Evolutionary conservation across 2,329 filamentous ascomycete genomes (phyloP).

Genomic region (Xylaria sp.): DNA sequence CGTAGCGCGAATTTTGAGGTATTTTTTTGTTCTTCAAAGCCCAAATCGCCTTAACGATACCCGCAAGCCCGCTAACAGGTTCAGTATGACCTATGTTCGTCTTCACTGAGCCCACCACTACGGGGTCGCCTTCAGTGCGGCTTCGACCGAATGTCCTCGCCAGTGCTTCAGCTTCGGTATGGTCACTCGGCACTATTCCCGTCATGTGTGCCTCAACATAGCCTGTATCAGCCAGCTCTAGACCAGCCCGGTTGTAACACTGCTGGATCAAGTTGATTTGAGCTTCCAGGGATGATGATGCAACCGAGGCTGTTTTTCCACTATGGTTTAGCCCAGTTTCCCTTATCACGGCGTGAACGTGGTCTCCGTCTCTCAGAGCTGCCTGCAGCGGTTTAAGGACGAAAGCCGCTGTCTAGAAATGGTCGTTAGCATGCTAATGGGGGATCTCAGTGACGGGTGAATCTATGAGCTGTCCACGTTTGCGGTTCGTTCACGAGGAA

Average conservation of each 20-base stretch:
- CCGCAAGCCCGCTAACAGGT: conserved; percentile 43
- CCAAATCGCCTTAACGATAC: conserved; percentile 46
- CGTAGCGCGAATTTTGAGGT: conserved; percentile 41
- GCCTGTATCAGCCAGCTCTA: conserved; percentile 36
- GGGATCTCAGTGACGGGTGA: neutral
- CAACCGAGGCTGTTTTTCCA: conserved; percentile 57
- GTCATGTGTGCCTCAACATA: conserved; percentile 48
- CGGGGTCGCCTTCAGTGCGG: neutral
- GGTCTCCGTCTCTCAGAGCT: conserved; percentile 44
- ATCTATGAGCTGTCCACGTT: neutral
- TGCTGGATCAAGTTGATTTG: conserved; percentile 51
- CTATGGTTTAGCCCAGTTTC: conserved; percentile 55
- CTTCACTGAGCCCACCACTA: conserved; percentile 45
- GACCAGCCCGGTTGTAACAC: conserved; percentile 50
- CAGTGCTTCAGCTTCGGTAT: conserved; percentile 41
- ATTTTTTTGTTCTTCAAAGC: conserved; percentile 44
- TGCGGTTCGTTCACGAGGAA: neutral
- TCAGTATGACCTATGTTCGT: conserved; percentile 50
- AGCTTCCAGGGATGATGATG: conserved; percentile 54
- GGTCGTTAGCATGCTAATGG: neutral
- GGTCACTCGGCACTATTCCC: conserved; percentile 44
- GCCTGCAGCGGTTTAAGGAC: conserved; percentile 24
- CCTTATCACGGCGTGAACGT: conserved; percentile 54
- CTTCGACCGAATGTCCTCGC: conserved; percentile 19
- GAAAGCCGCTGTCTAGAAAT: neutral